Evolutionary conservation across 176 grass and related monocot genomes (phyloP), one percentile per base, ranked within the genome.

Genomic region (Metroxylon sagu): DNA sequence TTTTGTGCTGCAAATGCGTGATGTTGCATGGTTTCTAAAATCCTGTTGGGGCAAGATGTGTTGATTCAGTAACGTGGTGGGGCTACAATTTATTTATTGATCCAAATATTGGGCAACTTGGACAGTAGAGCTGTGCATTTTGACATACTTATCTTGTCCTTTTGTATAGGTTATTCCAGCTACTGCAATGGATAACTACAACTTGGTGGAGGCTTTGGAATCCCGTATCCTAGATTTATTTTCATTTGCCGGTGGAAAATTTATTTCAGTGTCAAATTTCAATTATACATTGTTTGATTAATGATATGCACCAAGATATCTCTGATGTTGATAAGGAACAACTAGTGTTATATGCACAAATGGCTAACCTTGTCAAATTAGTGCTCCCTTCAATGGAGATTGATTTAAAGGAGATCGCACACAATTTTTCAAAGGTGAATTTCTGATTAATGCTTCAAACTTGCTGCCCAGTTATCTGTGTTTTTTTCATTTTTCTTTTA

Each of bases 391-490:
- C 57, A 2, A 6, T 88, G 54, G 56, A 88, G 49, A 66, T 96
- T 65, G 80, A 96, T 65, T 64, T 96, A 26, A 88, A 82, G 63
- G 92, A 96, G 61, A 85, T 82, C 18, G 48, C 86, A 66, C 72
- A 87, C 56, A 80, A 75, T 18, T 96, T 96, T 68, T 96, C 86
- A 5, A 90, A 96, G 91, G 86, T 90, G 77, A 85, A 71, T 35
- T 51, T 31, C 4, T 6, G 7, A 43, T 43, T 43, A 43, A 43
- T 43, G 35, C 10, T 43, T 6, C 35, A 14, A 12, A 14, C 35
- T 43, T 43, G 35, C 35, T 43, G 35, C 10, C 8, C 35, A 43
- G 8, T 43, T 43, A 10, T 43, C 7, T 43, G 8, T 12, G 29
- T 14, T 43, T 43, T 43, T 43, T 43, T 43, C 8, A 7, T 12